Evolutionary conservation across 2,329 filamentous ascomycete species (phyloP).

Genomic region (Graphilbum ipis-grandicollis): DNA sequence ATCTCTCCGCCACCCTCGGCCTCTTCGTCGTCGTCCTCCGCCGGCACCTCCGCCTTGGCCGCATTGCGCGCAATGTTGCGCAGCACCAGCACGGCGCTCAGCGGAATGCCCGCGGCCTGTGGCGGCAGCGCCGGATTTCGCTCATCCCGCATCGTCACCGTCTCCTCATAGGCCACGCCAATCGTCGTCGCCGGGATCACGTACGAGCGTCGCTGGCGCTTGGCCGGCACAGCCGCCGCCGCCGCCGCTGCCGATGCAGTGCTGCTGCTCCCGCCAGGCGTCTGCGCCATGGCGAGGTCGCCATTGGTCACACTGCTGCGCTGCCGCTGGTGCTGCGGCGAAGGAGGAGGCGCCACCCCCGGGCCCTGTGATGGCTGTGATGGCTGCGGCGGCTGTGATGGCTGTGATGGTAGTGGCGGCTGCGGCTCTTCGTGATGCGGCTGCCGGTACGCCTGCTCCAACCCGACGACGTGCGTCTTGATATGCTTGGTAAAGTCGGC

Average conservation of each 20-base stretch:
- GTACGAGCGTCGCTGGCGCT: slow-evolving; percentile 24
- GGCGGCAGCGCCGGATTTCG: slow-evolving; percentile 36
- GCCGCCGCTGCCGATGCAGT: slow-evolving; percentile 2
- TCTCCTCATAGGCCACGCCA: slow-evolving; percentile 36
- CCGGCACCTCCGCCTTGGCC: slow-evolving; percentile 34
- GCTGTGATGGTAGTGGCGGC: background rate
- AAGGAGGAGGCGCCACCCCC: background rate
- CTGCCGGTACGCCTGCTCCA: slow-evolving; percentile 14
- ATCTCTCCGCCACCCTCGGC: slow-evolving; percentile 21
- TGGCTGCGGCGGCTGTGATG: slow-evolving; percentile 1
- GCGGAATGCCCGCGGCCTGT: slow-evolving; percentile 60
- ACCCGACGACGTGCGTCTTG: slow-evolving; percentile 45
- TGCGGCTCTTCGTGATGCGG: slow-evolving; percentile 3
- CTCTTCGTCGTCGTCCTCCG: background rate
- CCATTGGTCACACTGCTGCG: slow-evolving; percentile 12
- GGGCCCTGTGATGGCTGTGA: background rate
- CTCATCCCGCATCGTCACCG: slow-evolving; percentile 36
- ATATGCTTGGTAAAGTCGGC: slow-evolving; percentile 43
- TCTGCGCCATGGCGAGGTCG: slow-evolving; percentile 5
- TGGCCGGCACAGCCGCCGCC: slow-evolving; percentile 12
- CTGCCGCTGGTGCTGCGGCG: slow-evolving; percentile 9
- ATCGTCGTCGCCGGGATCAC: slow-evolving; percentile 38
- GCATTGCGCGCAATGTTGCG: slow-evolving; percentile 60
- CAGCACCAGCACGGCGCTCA: slow-evolving; percentile 60
- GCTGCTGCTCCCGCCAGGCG: slow-evolving; percentile 1